These are phyloP conservation scores for Elsinoe necatrix DNA, from an alignment of 2,329 filamentous ascomycete genomes.

Conservation along the genomic window DNA sequence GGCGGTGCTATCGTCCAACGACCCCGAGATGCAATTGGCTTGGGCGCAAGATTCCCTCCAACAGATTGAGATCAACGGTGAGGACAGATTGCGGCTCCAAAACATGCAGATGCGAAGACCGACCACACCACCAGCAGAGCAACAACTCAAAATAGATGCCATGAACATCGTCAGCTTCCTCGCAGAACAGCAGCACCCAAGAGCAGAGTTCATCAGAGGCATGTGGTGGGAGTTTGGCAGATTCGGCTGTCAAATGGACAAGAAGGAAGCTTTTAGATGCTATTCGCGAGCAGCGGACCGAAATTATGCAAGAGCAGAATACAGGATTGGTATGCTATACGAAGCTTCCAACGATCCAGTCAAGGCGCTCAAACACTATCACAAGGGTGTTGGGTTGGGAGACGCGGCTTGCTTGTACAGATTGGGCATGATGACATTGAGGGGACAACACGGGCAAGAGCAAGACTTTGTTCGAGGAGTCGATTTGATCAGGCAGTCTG, in stretches of 20 bases:
- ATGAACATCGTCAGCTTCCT: slow-evolving; percentile 87
- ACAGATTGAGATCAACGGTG: slow-evolving; percentile 76
- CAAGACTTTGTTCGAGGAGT: slow-evolving; percentile 73
- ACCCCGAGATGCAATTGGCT: slow-evolving; percentile 90
- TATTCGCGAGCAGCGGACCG: slow-evolving; percentile 81
- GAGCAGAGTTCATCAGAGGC: slow-evolving; percentile 85
- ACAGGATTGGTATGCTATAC: slow-evolving; percentile 96
- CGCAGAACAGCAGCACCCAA: slow-evolving; percentile 83
- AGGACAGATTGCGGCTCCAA: slow-evolving; percentile 63
- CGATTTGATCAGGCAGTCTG: slow-evolving; percentile 73
- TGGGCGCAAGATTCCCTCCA: slow-evolving; percentile 91
- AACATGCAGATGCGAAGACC: slow-evolving; percentile 47
- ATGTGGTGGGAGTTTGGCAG: slow-evolving; percentile 99
- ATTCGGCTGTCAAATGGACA: slow-evolving; percentile 82
- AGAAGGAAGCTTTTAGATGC: slow-evolving; percentile 83
- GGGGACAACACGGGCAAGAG: slow-evolving; percentile 83
- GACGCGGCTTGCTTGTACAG: slow-evolving; percentile 85
- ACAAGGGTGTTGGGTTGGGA: slow-evolving; percentile 64
- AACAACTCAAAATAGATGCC: slow-evolving; percentile 78
- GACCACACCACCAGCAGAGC: slow-evolving; percentile 76
- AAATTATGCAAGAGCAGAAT: slow-evolving; percentile 82
- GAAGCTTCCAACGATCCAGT: slow-evolving; percentile 88
- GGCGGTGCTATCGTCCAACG: slow-evolving; percentile 82
- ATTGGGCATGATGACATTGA: slow-evolving; percentile 92
- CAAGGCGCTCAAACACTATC: slow-evolving; percentile 87